A percentile compares a stretch with the other conserved stretches of the same genome.
Conservation (phyloP, 495 filamentous ascomycete genomes). For the Penicillium soppii region DNA sequence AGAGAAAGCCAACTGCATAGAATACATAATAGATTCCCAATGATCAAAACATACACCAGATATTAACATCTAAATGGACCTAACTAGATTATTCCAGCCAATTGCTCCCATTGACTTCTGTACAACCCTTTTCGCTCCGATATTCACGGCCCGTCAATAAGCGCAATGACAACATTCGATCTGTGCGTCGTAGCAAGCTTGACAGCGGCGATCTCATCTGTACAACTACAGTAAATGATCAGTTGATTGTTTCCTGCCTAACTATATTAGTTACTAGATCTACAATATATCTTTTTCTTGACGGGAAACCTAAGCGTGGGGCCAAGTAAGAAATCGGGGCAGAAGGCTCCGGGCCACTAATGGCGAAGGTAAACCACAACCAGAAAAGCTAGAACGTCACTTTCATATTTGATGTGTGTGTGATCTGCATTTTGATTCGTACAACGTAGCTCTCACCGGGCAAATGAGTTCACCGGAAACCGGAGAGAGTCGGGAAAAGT, state of each 20-base stretch:
- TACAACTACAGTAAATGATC: neutral
- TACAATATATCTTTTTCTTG: too few species aligned
- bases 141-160: too few species aligned
- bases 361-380: neutral
- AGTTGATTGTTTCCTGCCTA: neutral
- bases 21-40: too few species aligned
- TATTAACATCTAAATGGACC: too few species aligned
- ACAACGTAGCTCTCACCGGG: neutral
- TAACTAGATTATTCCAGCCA: too few species aligned
- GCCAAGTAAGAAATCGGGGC: neutral
- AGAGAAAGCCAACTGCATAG: too few species aligned
- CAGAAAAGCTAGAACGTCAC: conserved; percentile 2
- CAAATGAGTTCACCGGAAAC: conserved; percentile 16
- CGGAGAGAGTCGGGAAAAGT: conserved; percentile 25
- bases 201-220: neutral
- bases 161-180: neutral
- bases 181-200: neutral
- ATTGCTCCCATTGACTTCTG: neutral
- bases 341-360: conserved; percentile 4
- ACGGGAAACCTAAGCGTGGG: neutral
- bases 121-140: too few species aligned
- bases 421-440: conserved; percentile 2
- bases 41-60: too few species aligned
- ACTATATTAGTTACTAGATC: neutral
- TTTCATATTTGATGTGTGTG: neutral